Conservation (phyloP, 2,329 filamentous ascomycete genomes). For the Hymenoscyphus fructigenus region DNA sequence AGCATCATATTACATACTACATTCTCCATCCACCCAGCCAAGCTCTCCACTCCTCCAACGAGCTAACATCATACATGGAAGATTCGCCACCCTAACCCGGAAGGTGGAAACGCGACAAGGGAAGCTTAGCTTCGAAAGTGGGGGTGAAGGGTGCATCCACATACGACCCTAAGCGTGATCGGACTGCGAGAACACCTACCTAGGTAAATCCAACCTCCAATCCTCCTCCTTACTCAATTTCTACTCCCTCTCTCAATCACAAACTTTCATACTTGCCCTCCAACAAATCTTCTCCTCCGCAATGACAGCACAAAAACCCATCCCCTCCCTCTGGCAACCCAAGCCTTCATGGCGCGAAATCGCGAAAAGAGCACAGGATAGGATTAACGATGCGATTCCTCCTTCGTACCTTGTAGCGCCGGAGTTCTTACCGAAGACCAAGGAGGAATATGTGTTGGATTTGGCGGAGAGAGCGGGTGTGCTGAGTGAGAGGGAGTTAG, state of each 20-base stretch:
- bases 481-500: slow-evolving; percentile 41
- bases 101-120: background rate
- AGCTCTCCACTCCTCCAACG: no score
- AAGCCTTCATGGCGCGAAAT: background rate
- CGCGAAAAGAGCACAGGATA: background rate
- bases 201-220: background rate
- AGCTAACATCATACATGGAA: background rate
- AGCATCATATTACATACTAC: no score
- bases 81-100: background rate
- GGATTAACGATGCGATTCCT: background rate
- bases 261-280: background rate
- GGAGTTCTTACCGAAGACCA: background rate
- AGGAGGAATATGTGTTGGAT: slow-evolving; percentile 7
- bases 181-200: no score
- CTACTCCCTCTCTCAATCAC: background rate
- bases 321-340: background rate
- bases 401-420: background rate
- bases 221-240: background rate
- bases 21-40: background rate
- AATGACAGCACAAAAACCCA: slow-evolving; percentile 1
- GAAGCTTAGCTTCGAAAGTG: background rate
- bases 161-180: no score
- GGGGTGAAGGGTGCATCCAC: background rate
- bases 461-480: slow-evolving; percentile 8
- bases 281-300: background rate